Evolutionary conservation across 108 stramenopile genomes (phyloP), one percentile per base, ranked within the genome.

Genomic region (Cyclotella atomus): DNA sequence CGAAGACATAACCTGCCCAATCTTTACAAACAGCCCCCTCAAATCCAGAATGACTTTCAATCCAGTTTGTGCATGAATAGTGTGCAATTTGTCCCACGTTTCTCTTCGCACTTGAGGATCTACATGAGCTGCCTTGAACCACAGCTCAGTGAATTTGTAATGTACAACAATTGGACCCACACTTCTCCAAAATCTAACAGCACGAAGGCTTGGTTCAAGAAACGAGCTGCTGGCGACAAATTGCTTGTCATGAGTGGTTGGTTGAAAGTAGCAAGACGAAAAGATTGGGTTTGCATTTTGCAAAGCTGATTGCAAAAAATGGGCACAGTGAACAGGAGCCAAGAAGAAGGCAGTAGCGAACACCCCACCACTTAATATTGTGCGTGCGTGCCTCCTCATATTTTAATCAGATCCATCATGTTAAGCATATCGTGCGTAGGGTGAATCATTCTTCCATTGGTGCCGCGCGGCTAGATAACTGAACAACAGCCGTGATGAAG

Each of bases 71-170:
- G 84, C 77, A 65, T 91, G 85, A 36, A 59, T 59, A 23, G 70
- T 45, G 62, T 91, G 88, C 7, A 91, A 60, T 34, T 50, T 27
- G 4, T 84, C 55, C 74, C 87, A 91, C 2, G 77, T 83, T 6
- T 28, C 46, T 50, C 79, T 71, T 23, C 90, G 80, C 29, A 65
- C 61, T 34, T 66, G 59, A 44, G 71, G 24, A 17, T 80, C 57
- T 2, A 75, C 80, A 0, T 66, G 55, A 24, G 75, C 44, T 47
- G 56, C 41, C 25, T 56, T 62, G 25, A 88, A 73, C 83, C 86
- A 86, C 75, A 74, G 73, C 35, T 86, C 79, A n/a, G 91, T 85
- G 45, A 86, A 82, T 52, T 86, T 84, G 68, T 91, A 91, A 75
- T 91, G 91, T 14, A 75, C 41, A 16, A 91, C 85, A 44, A 89